Evolutionary conservation across 805 yeast species (phyloP), one percentile per base, ranked within the genome.

Genomic region (Wickerhamomyces strasburgensis): DNA sequence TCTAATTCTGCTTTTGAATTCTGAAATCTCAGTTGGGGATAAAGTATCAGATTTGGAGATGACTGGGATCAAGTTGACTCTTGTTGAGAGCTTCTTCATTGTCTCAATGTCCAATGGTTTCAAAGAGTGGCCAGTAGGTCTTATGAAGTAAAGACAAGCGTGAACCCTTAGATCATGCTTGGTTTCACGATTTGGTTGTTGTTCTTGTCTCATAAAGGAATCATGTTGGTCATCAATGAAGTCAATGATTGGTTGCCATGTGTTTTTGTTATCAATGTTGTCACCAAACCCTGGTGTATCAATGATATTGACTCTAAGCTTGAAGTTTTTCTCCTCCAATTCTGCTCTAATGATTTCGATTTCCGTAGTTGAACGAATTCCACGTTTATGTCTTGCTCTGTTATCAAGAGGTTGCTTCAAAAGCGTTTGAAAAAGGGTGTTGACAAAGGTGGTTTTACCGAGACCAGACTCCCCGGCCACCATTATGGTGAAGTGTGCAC

Each of bases 241-340:
- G 60, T 86, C 95, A 43, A 84, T 70, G 49, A 87, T 74, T 27
- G 96, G 87, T 42, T 80, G 81, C 94, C 95, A 87, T 31, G 93
- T 72, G 57, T 83, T 81, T 53, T 72, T 73, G 64, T 88, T 89
- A 66, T 88, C 83, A 47, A 87, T 83, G 58, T 82, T 84, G 58
- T 86, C 94, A 43, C 96, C 97, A 58, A 87, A 86, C 2, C 96
- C 96, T 7, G 96, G 96, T 2, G 96, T 86, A 61, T 88, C 96
- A 51, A 89, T 78, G 39, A 89, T 72, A 49, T 87, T 87, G 46
- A 89, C 73, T 44, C 82, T 73, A 49, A 85, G 72, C 47, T 70
- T 72, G 62, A 89, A 84, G 57, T 83, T 85, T 61, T 84, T 80
- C 57, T 89, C 97, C 57, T 81, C 93, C 48, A 85, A 70, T 40